Conservation (phyloP, 176 grass and related monocot genomes). For the Eleusine indica region DNA sequence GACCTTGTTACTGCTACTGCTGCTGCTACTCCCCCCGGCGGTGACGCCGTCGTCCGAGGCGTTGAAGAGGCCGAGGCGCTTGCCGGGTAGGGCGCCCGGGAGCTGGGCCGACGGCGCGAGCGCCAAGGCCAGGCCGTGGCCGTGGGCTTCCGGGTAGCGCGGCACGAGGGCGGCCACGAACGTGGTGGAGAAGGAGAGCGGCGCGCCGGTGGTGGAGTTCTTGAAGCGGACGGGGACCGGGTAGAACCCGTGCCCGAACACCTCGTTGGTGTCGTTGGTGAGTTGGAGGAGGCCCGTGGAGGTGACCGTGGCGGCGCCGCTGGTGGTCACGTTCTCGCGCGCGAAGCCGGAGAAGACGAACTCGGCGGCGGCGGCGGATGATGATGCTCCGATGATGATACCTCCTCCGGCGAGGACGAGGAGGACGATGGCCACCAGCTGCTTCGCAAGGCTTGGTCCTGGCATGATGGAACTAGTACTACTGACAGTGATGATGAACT, state of each 20-base stretch:
- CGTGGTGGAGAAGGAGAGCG: conserved; percentile 67
- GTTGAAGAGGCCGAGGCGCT: conserved; percentile 61
- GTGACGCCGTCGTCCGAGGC: background rate
- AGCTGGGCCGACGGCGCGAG: conserved; percentile 40
- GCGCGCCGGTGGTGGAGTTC: conserved; percentile 33
- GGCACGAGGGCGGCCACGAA: conserved; percentile 62
- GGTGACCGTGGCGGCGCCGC: conserved; percentile 41
- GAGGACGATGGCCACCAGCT: background rate
- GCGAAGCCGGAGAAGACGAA: conserved; percentile 53
- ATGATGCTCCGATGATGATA: background rate
- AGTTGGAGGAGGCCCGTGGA: conserved; percentile 46
- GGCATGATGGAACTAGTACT: conserved; percentile 1
- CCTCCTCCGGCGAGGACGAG: background rate
- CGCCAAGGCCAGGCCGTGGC: conserved; percentile 69
- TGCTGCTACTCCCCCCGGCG: background rate
- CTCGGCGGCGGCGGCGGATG: background rate
- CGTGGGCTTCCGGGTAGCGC: conserved; percentile 47
- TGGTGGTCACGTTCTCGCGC: conserved; percentile 22
- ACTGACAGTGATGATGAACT: background rate
- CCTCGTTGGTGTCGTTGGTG: conserved; percentile 52
- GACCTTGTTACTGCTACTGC: conserved; percentile 15
- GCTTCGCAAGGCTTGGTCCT: background rate
- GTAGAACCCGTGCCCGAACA: conserved; percentile 58
- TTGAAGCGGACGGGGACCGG: conserved; percentile 43
- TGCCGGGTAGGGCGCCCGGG: conserved; percentile 33